A percentile compares a stretch with the other conserved stretches of the same genome.
These are phyloP conservation scores for Erodium texanum DNA, from an alignment of 441 rosid species.

Conservation along the genomic window DNA sequence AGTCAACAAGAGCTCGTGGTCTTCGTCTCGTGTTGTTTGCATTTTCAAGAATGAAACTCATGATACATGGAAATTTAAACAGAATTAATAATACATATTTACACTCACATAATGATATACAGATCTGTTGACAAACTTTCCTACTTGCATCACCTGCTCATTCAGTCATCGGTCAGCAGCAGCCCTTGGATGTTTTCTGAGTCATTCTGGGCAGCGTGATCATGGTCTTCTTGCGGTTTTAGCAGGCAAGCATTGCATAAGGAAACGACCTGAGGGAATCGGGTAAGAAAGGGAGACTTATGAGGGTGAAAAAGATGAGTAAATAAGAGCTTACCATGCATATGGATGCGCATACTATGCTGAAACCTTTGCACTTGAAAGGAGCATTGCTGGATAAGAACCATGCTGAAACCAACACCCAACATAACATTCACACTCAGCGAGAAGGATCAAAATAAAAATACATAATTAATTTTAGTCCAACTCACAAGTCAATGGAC, in stretches of 20 bases:
- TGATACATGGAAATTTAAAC: too few species aligned
- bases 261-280: constrained; percentile 14
- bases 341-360: constrained; percentile 38
- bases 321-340: constrained; percentile 31
- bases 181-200: not conserved
- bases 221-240: constrained; percentile 5
- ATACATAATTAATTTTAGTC: not conserved
- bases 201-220: not conserved
- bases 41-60: too few species aligned
- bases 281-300: not conserved
- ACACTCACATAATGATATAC: too few species aligned
- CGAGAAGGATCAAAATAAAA: not conserved
- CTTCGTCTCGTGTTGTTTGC: too few species aligned
- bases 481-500: constrained; percentile 46
- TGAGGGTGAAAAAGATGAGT: not conserved
- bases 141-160: too few species aligned
- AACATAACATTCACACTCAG: not conserved
- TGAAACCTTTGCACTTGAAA: constrained; percentile 49
- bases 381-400: constrained; percentile 38
- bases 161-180: not conserved
- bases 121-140: too few species aligned
- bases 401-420: constrained; percentile 27
- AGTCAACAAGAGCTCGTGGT: too few species aligned
- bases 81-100: too few species aligned
- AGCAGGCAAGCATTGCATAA: constrained; percentile 17